These are phyloP conservation scores for Talaromyces sp. DNA, from an alignment of 2,329 filamentous ascomycete species.

Conservation along the genomic window DNA sequence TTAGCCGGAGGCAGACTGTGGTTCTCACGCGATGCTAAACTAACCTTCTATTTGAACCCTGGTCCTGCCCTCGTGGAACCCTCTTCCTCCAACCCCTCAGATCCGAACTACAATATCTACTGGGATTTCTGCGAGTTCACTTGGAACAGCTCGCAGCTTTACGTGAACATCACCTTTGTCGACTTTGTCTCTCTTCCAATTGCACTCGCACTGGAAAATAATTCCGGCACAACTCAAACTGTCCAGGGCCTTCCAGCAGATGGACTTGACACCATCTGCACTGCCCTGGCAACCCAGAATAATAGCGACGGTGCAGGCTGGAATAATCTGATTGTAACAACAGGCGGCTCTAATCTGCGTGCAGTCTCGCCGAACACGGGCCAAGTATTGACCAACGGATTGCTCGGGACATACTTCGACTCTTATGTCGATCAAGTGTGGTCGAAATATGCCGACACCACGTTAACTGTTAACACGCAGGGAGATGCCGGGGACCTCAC, in stretches of 20 bases:
- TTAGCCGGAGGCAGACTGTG: slow-evolving; percentile 73
- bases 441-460: slow-evolving; percentile 47
- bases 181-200: slow-evolving; percentile 73
- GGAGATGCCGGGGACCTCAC: slow-evolving; percentile 57
- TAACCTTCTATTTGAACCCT: slow-evolving; percentile 72
- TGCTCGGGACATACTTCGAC: slow-evolving; percentile 57
- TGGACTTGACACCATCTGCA: slow-evolving; percentile 60
- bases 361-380: slow-evolving; percentile 49
- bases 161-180: slow-evolving; percentile 72
- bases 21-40: slow-evolving; percentile 63
- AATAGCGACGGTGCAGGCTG: slow-evolving; percentile 61
- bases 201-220: slow-evolving; percentile 54
- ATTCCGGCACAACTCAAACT: slow-evolving; percentile 48
- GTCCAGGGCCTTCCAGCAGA: slow-evolving; percentile 62
- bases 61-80: slow-evolving; percentile 75
- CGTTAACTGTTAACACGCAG: slow-evolving; percentile 67
- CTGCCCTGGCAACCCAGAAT: slow-evolving; percentile 59
- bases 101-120: slow-evolving; percentile 62
- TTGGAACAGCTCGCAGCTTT: slow-evolving; percentile 63
- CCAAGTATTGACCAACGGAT: slow-evolving; percentile 44
- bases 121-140: slow-evolving; percentile 74
- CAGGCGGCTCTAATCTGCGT: slow-evolving; percentile 43
- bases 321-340: slow-evolving; percentile 61
- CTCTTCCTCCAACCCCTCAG: slow-evolving; percentile 66
- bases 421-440: slow-evolving; percentile 57